Conservation (phyloP, 768 basidiomycete genomes). For the Sutorius australiensis region DNA sequence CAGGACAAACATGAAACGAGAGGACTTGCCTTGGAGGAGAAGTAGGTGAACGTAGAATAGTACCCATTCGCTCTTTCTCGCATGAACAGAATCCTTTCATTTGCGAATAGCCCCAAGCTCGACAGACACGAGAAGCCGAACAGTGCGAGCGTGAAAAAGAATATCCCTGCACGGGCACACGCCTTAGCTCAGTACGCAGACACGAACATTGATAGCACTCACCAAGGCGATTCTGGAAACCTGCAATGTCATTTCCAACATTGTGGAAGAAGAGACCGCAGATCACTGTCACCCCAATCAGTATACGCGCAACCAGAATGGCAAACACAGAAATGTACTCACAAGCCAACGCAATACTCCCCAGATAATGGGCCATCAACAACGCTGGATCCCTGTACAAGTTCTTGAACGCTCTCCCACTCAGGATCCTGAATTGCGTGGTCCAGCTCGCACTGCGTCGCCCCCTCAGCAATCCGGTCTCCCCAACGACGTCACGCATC, state of each 20-base stretch:
- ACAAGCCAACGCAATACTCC: conserved; percentile 82
- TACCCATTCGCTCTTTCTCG: conserved; percentile 98
- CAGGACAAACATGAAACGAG: background rate
- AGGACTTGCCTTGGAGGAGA: conserved; percentile 74
- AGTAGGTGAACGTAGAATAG: conserved; percentile 96
- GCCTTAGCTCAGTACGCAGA: background rate
- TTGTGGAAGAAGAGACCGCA: conserved; percentile 93
- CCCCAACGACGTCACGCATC: conserved; percentile 64
- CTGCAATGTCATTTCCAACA: conserved; percentile 89
- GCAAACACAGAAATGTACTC: conserved; percentile 31
- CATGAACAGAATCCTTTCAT: conserved; percentile 95
- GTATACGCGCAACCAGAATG: background rate
- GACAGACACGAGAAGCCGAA: conserved; percentile 97
- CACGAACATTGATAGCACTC: conserved; percentile 9
- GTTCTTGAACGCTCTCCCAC: conserved; percentile 97
- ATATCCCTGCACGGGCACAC: conserved; percentile 54
- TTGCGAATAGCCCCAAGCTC: conserved; percentile 90
- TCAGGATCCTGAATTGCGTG: conserved; percentile 92
- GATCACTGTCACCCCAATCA: conserved; percentile 49
- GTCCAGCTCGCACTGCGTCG: conserved; percentile 79
- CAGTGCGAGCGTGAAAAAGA: conserved; percentile 95
- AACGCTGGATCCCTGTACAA: conserved; percentile 92
- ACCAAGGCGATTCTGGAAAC: conserved; percentile 95
- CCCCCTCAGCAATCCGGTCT: conserved; percentile 65
- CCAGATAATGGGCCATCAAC: conserved; percentile 85